phyloP scores from a whole-genome alignment of 2,329 filamentous ascomycete species.

The Exophiala aquamarina region DNA sequence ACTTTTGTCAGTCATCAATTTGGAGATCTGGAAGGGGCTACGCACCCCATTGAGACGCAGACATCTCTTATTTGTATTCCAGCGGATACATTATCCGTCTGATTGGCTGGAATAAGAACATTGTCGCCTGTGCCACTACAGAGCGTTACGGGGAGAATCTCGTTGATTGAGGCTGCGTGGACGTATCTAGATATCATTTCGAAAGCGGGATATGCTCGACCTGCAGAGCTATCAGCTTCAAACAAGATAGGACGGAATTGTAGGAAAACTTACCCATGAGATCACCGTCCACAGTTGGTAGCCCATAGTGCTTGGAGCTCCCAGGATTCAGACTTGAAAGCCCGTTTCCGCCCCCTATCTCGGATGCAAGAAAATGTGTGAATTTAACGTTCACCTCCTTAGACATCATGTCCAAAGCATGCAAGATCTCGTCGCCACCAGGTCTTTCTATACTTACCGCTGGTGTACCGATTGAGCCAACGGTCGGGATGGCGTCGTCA shows the following conservation, averaged over 20 bases:
- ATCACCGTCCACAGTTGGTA: constrained; percentile 45
- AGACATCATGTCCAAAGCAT: constrained; percentile 49
- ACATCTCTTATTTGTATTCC: constrained; percentile 27
- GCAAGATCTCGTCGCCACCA: constrained; percentile 50
- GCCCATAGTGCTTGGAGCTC: constrained; percentile 35
- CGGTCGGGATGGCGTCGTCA: constrained; percentile 43
- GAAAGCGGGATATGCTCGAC: constrained; percentile 46
- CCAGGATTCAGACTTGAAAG: constrained; percentile 59
- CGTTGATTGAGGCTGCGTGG: constrained; percentile 33
- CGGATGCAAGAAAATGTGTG: constrained; percentile 60
- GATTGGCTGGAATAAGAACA: constrained; percentile 45
- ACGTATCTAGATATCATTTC: constrained; percentile 45
- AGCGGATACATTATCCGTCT: constrained; percentile 40
- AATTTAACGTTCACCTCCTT: constrained; percentile 52
- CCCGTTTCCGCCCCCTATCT: constrained; percentile 67
- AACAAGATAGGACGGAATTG: not conserved
- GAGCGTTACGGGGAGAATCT: constrained; percentile 13
- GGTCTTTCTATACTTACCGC: constrained; percentile 30
- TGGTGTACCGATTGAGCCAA: constrained; percentile 20
- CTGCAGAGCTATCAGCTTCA: constrained; percentile 20
- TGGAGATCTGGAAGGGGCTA: too few species aligned
- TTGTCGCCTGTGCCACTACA: constrained; percentile 36
- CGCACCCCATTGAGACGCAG: constrained; percentile 13
- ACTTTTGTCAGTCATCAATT: constrained; percentile 41
- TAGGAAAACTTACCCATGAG: constrained; percentile 38